A percentile compares a stretch with the other conserved stretches of the same genome.
Evolutionary conservation across 768 basidiomycete species (phyloP).

Genomic region (Fomitopsis serialis): DNA sequence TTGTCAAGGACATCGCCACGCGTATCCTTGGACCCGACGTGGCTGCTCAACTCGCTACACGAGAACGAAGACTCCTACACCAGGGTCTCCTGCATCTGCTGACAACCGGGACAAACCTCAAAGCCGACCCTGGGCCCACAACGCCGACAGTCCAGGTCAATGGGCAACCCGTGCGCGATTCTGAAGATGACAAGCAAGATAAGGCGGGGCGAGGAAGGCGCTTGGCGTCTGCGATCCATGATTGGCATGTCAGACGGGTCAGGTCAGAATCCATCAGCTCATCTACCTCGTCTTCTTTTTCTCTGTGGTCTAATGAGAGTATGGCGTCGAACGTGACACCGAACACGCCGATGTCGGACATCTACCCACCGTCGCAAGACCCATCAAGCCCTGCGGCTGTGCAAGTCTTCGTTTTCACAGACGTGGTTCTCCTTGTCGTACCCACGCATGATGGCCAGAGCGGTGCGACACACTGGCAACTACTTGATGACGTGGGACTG

Average conservation of each 20-base stretch:
- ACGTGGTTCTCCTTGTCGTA: conserved; percentile 57
- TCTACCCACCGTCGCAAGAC: not conserved
- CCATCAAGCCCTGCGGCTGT: conserved; percentile 1
- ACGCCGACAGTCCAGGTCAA: not conserved
- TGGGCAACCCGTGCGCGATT: not conserved
- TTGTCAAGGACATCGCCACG: conserved; percentile 53
- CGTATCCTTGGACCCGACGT: conserved; percentile 58
- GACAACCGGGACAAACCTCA: not conserved
- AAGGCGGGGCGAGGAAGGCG: not conserved
- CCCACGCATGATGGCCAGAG: conserved; percentile 16
- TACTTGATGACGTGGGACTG: conserved; percentile 42
- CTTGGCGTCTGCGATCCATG: conserved; percentile 31
- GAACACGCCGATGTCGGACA: conserved; percentile 5
- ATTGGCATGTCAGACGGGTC: conserved; percentile 37
- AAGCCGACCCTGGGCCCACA: not conserved
- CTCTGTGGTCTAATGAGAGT: conserved; percentile 8
- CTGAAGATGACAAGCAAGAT: not conserved
- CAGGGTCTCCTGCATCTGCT: conserved; percentile 26
- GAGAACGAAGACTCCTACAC: conserved; percentile 71
- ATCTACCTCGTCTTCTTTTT: conserved; percentile 7
- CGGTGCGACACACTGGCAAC: conserved; percentile 30
- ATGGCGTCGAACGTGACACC: conserved; percentile 4
- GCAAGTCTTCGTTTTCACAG: conserved; percentile 53
- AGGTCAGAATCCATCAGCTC: conserved; percentile 28
- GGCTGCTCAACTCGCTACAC: conserved; percentile 48